Base-by-base conservation (phyloP, 2,329 filamentous ascomycete genomes). In the Zalaria obscura region DNA sequence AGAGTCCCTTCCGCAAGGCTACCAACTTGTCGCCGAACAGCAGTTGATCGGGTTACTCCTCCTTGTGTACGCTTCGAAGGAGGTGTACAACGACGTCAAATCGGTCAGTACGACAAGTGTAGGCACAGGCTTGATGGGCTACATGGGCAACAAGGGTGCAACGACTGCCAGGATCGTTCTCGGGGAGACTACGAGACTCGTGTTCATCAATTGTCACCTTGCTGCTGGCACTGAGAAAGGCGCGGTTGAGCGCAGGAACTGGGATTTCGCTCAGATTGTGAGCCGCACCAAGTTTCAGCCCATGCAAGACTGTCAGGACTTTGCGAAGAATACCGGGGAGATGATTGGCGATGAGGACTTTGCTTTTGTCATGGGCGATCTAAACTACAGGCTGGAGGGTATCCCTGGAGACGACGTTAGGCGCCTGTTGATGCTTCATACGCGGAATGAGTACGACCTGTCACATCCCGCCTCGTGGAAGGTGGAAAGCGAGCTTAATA, bases 91-190 rank as follows among this genome's bases (percentile, higher is more conserved):
- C 0, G 82, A 80, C 2, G 75, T 96, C 52, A 83, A 78, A 47
- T 83, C 84, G 38, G 76, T 94, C 50, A 93, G 84, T 60, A 87
- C 81, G 2, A 78, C 78, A 4, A 81, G 76, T 43, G 80, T 96
- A 5, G 89, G 88, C 0, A 98, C 91, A 0, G 91, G 91, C 0
- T 61, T 96, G 35, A 75, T 93, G 61, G 89, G 89, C 0, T 94
- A 94, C 55, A 80, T 95, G 67, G 91, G 91, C 6, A 98, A 98
- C 60, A 98, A 98, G 59, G 91, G 91, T 1, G 89, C 84, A 3
- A 81, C 94, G 1, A 76, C 80, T 3, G 82, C 83, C 3, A 75
- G 89, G 18, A 67, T 98, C 3, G 70, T 98, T 1, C 65, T 98
- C 1, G 91, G 89, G 2, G 91, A 95, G 58, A 87, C 87, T 0